These are phyloP conservation scores for Coemansia sp. DNA, from an alignment of 192 early-diverging fungal genomes.

Conservation along the genomic window DNA sequence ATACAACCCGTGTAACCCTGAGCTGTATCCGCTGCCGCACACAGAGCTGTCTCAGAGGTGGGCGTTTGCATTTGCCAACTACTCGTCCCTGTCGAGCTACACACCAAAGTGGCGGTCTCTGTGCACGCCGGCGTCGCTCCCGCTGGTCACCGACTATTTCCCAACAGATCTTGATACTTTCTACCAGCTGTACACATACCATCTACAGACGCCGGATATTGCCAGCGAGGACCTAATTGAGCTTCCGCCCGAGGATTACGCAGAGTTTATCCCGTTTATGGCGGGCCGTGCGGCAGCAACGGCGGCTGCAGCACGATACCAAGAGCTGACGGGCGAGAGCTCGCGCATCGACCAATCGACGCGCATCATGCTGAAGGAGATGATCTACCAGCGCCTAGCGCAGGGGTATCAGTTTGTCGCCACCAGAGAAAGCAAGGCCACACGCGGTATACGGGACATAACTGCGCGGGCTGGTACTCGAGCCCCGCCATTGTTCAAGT, in stretches of 20 bases:
- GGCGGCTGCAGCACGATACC: slow-evolving; percentile 3
- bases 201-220: slow-evolving; percentile 37
- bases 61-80: slow-evolving; percentile 83
- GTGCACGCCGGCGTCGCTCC: slow-evolving; percentile 90
- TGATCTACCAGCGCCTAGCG: slow-evolving; percentile 84
- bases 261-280: slow-evolving; percentile 44
- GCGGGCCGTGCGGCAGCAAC: slow-evolving; percentile 1
- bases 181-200: slow-evolving; percentile 71
- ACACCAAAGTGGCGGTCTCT: slow-evolving; percentile 86
- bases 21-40: slow-evolving; percentile 54
- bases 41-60: slow-evolving; percentile 77
- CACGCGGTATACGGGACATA: neutral
- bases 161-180: slow-evolving; percentile 61
- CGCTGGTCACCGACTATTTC: slow-evolving; percentile 86
- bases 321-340: neutral
- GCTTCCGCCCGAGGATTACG: slow-evolving; percentile 20
- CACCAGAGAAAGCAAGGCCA: slow-evolving; percentile 9
- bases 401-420: slow-evolving; percentile 92
- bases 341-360: slow-evolving; percentile 37
- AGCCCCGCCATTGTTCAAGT: slow-evolving; percentile 6
- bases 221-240: slow-evolving; percentile 14
- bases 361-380: slow-evolving; percentile 71
- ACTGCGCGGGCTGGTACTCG: neutral
- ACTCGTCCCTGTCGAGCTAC: slow-evolving; percentile 56
- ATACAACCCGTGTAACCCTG: slow-evolving; percentile 78